Evolutionary conservation across 495 filamentous ascomycete genomes (phyloP).

Genomic region (Xylaria longipes): DNA sequence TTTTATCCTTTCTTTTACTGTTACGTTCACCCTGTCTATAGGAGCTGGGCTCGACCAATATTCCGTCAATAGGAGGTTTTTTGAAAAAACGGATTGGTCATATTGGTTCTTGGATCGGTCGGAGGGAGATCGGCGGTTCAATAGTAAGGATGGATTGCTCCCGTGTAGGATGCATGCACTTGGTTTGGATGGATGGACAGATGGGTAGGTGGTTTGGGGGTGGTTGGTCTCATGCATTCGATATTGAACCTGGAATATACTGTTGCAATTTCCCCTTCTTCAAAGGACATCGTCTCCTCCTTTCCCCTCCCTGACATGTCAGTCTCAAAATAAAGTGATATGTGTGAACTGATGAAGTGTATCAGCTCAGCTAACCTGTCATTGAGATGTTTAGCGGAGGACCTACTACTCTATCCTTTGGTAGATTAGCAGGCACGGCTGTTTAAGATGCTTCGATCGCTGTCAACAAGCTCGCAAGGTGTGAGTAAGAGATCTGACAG

Average conservation of each 20-base stretch:
- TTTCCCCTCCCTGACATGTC: neutral
- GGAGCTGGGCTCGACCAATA: neutral
- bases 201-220: neutral
- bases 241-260: slow-evolving; percentile 22
- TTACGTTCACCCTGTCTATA: slow-evolving; percentile 4
- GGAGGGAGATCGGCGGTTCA: neutral
- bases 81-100: slow-evolving; percentile 1
- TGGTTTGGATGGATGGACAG: neutral
- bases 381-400: neutral
- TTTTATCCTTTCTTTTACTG: neutral
- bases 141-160: neutral
- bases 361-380: neutral
- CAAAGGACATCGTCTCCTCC: neutral
- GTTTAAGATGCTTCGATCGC: neutral
- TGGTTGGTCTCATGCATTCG: slow-evolving; percentile 5
- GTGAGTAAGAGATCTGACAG: neutral
- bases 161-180: neutral
- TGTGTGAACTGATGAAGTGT: neutral
- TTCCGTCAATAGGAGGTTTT: neutral
- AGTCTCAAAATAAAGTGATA: neutral
- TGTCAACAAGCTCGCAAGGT: neutral
- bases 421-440: neutral
- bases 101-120: neutral
- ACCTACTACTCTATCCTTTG: neutral
- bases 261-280: neutral